Evolutionary conservation across 345 rosid genomes (phyloP).

Genomic region (Combretum micranthum): DNA sequence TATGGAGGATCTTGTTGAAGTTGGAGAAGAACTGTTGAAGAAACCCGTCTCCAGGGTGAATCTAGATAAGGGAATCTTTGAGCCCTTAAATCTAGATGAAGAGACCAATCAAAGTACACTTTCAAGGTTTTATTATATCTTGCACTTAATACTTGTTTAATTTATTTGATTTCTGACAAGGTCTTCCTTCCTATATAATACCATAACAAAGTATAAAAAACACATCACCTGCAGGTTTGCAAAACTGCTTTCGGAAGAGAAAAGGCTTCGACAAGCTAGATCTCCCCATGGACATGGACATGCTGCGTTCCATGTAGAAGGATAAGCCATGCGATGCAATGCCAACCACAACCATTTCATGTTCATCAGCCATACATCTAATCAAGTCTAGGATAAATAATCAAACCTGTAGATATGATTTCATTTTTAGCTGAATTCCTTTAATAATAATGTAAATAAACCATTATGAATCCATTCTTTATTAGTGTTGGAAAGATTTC

Average conservation of each 20-base stretch:
- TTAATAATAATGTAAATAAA: no score
- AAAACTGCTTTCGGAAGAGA: conserved; percentile 10
- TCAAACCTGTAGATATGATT: no score
- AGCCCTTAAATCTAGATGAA: neutral
- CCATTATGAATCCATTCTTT: no score
- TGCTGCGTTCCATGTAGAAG: neutral
- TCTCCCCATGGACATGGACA: conserved; percentile 4
- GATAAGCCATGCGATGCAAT: no score
- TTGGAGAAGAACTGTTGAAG: conserved; percentile 11
- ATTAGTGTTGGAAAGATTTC: no score
- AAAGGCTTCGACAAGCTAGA: conserved; percentile 6
- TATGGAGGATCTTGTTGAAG: conserved; percentile 9
- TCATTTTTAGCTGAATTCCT: no score
- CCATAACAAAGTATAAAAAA: no score
- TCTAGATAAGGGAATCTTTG: conserved; percentile 4
- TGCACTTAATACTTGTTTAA: no score
- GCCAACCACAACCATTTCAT: neutral
- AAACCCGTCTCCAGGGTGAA: conserved; percentile 11
- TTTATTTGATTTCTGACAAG: no score
- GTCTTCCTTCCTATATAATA: no score
- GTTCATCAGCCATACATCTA: neutral
- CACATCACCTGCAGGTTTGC: conserved; percentile 2
- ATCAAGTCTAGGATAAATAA: no score
- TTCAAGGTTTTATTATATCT: no score
- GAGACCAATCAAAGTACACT: conserved; percentile 10